Percentiles rank a stretch among this genome's conserved stretches.
Evolutionary conservation across 768 basidiomycete genomes (phyloP).

Genomic region (Cystofilobasidium bisporidii): DNA sequence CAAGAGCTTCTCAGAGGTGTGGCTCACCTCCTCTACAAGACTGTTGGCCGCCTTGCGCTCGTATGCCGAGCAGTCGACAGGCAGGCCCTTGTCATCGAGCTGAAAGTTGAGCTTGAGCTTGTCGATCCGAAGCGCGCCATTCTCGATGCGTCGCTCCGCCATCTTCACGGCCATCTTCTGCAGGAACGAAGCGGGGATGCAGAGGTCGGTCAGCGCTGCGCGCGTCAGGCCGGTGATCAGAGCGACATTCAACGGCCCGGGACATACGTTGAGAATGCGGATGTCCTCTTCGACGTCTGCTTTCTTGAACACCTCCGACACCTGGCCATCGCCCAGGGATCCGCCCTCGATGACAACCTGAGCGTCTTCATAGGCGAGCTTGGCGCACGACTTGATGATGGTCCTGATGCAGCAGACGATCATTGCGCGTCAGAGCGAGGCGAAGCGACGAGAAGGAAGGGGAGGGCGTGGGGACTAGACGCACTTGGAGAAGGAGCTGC

Average conservation of each 20-base stretch:
- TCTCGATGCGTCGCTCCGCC: constrained; percentile 61
- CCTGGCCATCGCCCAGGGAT: constrained; percentile 48
- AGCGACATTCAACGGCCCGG: no score
- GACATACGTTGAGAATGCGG: constrained; percentile 50
- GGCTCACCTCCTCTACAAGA: constrained; percentile 74
- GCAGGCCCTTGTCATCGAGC: constrained; percentile 66
- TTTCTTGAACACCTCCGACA: constrained; percentile 52
- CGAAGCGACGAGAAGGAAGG: no score
- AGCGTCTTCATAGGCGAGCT: constrained; percentile 71
- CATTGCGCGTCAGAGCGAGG: no score
- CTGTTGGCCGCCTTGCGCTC: constrained; percentile 61
- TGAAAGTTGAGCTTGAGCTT: constrained; percentile 63
- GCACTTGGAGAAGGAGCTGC: constrained; percentile 89
- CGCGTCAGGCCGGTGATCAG: no score
- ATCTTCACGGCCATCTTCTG: constrained; percentile 59
- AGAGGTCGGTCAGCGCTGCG: neutral
- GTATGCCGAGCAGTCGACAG: constrained; percentile 64
- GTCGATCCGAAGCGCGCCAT: constrained; percentile 65
- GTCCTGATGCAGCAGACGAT: no score
- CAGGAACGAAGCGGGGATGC: constrained; percentile 3
- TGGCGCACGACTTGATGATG: constrained; percentile 50
- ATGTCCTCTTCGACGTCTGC: constrained; percentile 67
- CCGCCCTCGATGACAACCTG: constrained; percentile 73
- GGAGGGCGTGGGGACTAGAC: constrained; percentile 31
- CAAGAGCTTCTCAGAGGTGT: neutral